Evolutionary conservation across 768 basidiomycete genomes (phyloP).

Genomic region (Auriscalpium microsporum): DNA sequence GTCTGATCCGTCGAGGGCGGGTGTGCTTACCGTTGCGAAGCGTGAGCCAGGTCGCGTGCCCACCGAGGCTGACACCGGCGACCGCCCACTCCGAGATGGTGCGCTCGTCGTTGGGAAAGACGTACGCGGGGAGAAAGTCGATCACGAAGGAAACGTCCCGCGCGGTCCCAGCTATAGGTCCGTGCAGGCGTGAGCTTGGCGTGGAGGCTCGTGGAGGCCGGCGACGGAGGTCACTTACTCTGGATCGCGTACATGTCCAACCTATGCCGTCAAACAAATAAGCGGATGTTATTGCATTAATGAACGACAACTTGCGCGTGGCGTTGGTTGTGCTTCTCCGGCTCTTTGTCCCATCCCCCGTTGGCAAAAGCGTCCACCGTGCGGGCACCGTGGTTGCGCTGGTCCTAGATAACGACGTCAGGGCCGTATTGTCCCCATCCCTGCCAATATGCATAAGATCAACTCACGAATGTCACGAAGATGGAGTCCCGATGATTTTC

Average conservation of each 20-base stretch:
- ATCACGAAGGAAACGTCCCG: slow-evolving; percentile 74
- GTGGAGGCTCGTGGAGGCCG: not conserved
- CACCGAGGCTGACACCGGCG: slow-evolving; percentile 74
- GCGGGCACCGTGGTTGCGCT: slow-evolving; percentile 44
- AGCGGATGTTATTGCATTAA: not conserved
- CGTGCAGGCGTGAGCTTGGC: not conserved
- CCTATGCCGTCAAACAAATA: slow-evolving; percentile 6
- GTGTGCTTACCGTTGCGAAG: slow-evolving; percentile 43
- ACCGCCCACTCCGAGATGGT: slow-evolving; percentile 60
- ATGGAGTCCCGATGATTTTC: slow-evolving; percentile 31
- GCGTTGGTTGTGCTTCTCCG: slow-evolving; percentile 29
- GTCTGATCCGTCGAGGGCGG: slow-evolving; percentile 16
- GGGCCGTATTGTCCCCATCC: not conserved
- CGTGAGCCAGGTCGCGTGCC: slow-evolving; percentile 74
- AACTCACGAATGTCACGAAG: slow-evolving; percentile 38
- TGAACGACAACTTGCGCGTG: slow-evolving; percentile 30
- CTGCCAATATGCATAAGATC: not conserved
- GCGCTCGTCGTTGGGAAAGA: slow-evolving; percentile 62
- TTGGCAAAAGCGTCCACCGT: slow-evolving; percentile 31
- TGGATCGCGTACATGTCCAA: slow-evolving; percentile 43
- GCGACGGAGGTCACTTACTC: slow-evolving; percentile 21
- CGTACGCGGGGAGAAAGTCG: slow-evolving; percentile 65
- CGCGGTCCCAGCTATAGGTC: slow-evolving; percentile 47
- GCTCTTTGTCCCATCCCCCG: slow-evolving; percentile 27
- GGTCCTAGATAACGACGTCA: slow-evolving; percentile 29